Base-by-base conservation (phyloP, 2,329 filamentous ascomycete genomes). In the Paraconiothyrium brasiliense region DNA sequence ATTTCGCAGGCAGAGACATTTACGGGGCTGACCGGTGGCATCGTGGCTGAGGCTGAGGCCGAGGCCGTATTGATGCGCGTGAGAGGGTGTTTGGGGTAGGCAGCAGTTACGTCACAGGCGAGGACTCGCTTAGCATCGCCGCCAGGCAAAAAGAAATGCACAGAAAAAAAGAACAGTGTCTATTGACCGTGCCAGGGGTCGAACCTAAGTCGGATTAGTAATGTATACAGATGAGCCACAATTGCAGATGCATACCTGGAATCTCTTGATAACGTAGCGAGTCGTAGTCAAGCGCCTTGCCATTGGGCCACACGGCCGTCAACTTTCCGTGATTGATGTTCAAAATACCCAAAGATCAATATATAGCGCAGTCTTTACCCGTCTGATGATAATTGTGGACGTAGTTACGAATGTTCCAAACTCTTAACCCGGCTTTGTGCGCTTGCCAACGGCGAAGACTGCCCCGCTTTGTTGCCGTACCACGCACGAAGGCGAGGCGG, bases 221-320 rank as follows among this genome's bases (percentile, higher is more conserved):
- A 30, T 1, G 1, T 1, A 30, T 30, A 30, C 4, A 6, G 27
- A 30, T 30, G 27, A 30, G 27, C 20, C 1, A 20, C 20, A 1
- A 20, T 20, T 20, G 20, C 20, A 20, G 1, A 20, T 20, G 1
- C 20, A 20, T 30, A 30, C 27, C 54, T 56, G 54, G 41, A 56
- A 56, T 56, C 54, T 56, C 54, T 56, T 56, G 54, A 56, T 56
- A 14, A 14, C 10, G 4, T 46, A 7, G 4, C 34, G 24, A 24
- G 71, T 83, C 82, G 82, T 84, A 85, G 83, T 84, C 83, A 85
- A 84, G 81, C 82, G 82, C 83, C 83, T 84, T 85, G 82, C 83
- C 83, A 85, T 85, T 85, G 82, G 83, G 83, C 83, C 83, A 85
- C 70, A 70, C 46, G 54, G 54, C 54, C 54, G 37, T 51, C 11